Base-by-base conservation (phyloP, 495 filamentous ascomycete species). In the Friedmanniomyces simplex region DNA sequence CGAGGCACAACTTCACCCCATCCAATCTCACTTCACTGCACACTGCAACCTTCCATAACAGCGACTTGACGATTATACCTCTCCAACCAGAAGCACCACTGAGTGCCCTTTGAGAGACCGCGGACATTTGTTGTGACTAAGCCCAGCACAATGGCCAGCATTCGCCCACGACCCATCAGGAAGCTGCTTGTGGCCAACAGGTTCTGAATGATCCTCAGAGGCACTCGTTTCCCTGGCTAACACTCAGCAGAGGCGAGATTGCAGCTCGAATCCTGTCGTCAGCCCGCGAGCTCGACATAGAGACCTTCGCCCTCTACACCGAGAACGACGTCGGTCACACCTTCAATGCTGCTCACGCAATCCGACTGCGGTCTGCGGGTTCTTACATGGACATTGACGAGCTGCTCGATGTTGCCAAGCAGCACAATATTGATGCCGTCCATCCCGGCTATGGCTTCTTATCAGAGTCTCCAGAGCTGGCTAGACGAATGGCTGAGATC, bases 381-480 rank as follows among this genome's bases (percentile, higher is more conserved):
- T 71, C 74, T 2, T 83, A 82, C 66, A 64, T 80, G 47, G 71
- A 80, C 62, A 76, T 81, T 34, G 45, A 67, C 13, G 55, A 70
- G 6, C 63, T 83, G 0, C 65, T 82, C 14, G 58, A 68, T 1
- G 49, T 82, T 22, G 76, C 55, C 6, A 72, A 74, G 55, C 68
- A 76, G 45, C 66, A 82, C 62, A 61, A 60, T 0, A 77, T 82
- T n/a, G 77, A 83, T 56, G 68, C 78, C 13, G 69, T 83, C 4
- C 80, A 83, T 62, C 80, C 81, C 0, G 81, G 81, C 0, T 84
- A 84, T 69, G 81, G 81, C 11, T 84, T 83, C 54, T 69, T 84
- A 2, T 80, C 78, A 25, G 81, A 84, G 62, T 80, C 73, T 52
- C 66, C 76, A 14, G 77, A 79, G 1, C 80, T 84, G 56, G 70